Percentiles rank a stretch among this genome's conserved stretches.
Conservation (phyloP, 345 rosid genomes). For the Boechera retrofracta region DNA sequence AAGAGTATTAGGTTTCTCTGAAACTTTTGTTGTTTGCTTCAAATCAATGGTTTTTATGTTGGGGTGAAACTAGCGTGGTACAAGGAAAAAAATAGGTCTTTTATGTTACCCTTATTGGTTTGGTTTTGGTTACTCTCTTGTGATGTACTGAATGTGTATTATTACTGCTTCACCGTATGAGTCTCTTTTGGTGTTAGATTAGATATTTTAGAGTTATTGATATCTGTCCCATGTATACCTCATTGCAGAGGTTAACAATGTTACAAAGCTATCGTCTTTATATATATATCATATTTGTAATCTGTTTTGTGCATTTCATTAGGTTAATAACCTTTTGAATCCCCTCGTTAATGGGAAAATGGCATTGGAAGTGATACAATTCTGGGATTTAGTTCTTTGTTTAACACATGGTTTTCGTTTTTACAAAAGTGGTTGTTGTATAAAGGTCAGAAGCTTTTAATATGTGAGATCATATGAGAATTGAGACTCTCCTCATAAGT, state of each 20-base stretch:
- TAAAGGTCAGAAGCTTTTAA: slow-evolving; percentile 37
- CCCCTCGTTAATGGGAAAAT: slow-evolving; percentile 2
- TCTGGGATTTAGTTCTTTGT: slow-evolving; percentile 14
- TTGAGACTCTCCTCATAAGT: slow-evolving; percentile 38
- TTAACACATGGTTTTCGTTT: slow-evolving; percentile 22
- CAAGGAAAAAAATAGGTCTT: background rate
- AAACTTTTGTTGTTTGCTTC: slow-evolving; percentile 13
- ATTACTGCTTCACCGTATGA: slow-evolving; percentile 16
- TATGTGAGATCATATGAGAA: slow-evolving; percentile 29
- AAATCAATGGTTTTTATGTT: background rate
- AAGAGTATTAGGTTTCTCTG: slow-evolving; percentile 13
- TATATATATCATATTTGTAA: background rate
- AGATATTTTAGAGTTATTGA: slow-evolving; percentile 34
- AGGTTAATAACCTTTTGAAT: background rate
- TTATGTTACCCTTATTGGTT: slow-evolving; percentile 13
- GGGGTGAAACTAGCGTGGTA: slow-evolving; percentile 19
- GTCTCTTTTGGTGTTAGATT: slow-evolving; percentile 30
- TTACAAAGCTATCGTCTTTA: slow-evolving; percentile 18
- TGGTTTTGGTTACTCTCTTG: slow-evolving; percentile 23
- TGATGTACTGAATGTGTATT: slow-evolving; percentile 25
- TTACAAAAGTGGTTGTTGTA: slow-evolving; percentile 22
- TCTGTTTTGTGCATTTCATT: background rate
- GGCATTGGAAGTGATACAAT: background rate
- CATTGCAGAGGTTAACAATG: slow-evolving; percentile 42
- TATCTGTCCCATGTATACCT: slow-evolving; percentile 41